Evolutionary conservation across 257 asterid genomes (phyloP), one percentile per base, ranked within the genome.

Genomic region (Misopates orontium): DNA sequence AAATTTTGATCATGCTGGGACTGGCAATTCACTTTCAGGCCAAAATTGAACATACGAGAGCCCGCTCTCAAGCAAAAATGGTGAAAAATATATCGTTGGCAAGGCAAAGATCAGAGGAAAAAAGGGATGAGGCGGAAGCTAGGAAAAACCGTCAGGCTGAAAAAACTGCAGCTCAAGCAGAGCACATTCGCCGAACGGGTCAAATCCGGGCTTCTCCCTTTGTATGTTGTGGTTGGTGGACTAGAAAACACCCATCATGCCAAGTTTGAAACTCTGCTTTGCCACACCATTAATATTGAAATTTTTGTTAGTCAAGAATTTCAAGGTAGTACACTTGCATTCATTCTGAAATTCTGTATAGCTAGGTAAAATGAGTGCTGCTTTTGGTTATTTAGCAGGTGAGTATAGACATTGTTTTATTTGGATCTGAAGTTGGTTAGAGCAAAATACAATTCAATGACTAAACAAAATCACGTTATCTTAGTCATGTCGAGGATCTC

Each of bases 51-150:
- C 89, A 90, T 79, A 76, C 86, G 88, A 84, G 80, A 78, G 92
- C 95, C 36, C 90, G 85, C 19, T 92, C 95, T 40, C 90, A 88
- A 68, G 95, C 95, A 32, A 86, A 87, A 74, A 88, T 90, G 92
- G 87, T 77, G 67, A 86, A 88, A 88, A 90, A 88, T 80, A 75
- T 87, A 5, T 95, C 97, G 56, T 44, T 84, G 90, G 89, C 96
- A 23, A 88, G 91, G 76, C 97, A 86, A 66, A 90, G 69, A 69
- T 83, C 95, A 18, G 99, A 86, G 76, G 89, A 86, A 73, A 88
- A 86, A 64, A 82, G 95, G 5, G 84, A 84, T 1, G 71, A 75
- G 25, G 92, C 97, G 8, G 97, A 94, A 84, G 87, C 85, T 53
- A 83, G 82, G 58, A 90, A 81, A 69, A 82, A 69, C 31, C 82